Conservation (phyloP, 208 protist species). For the Zelonia costaricensis region DNA sequence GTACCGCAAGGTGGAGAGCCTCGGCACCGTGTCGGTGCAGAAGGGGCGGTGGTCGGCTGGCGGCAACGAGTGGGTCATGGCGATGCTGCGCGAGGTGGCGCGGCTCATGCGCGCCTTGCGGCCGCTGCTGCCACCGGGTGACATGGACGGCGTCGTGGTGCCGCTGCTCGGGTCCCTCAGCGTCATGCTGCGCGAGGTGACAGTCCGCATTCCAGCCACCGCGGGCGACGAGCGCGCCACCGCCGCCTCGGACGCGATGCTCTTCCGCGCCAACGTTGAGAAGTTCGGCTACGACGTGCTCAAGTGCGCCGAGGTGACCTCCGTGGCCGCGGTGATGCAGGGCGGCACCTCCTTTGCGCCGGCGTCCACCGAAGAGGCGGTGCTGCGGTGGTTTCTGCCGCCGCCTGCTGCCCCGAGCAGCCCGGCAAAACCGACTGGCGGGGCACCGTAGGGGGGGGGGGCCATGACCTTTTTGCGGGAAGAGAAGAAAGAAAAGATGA, state of each 20-base stretch:
- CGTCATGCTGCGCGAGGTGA: slow-evolving; percentile 62
- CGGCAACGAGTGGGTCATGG: slow-evolving; percentile 90
- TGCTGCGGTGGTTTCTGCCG: slow-evolving; percentile 77
- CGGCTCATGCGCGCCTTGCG: slow-evolving; percentile 65
- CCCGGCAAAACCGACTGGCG: too few relatives aligned
- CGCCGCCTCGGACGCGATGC: slow-evolving; percentile 68
- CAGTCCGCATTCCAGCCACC: slow-evolving; percentile 34
- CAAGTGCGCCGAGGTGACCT: slow-evolving; percentile 50
- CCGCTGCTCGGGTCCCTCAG: slow-evolving; percentile 74
- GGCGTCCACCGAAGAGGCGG: slow-evolving; percentile 49
- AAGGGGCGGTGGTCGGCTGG: slow-evolving; percentile 42
- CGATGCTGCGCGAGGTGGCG: slow-evolving; percentile 84
- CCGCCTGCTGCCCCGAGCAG: not conserved
- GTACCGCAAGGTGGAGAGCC: slow-evolving; percentile 64
- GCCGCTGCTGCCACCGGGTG: slow-evolving; percentile 58
- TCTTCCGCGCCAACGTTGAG: slow-evolving; percentile 92
- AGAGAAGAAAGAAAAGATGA: too few relatives aligned
- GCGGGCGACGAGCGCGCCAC: slow-evolving; percentile 29
- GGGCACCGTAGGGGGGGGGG: too few relatives aligned
- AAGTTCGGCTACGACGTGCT: slow-evolving; percentile 91
- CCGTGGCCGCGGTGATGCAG: slow-evolving; percentile 38
- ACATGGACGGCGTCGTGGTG: slow-evolving; percentile 70
- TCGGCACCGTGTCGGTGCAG: slow-evolving; percentile 39
- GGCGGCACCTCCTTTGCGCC: slow-evolving; percentile 33
- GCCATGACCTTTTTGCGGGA: too few relatives aligned